phyloP scores from a whole-genome alignment of 164 flowering plant species.

The Umbellularia californica region DNA sequence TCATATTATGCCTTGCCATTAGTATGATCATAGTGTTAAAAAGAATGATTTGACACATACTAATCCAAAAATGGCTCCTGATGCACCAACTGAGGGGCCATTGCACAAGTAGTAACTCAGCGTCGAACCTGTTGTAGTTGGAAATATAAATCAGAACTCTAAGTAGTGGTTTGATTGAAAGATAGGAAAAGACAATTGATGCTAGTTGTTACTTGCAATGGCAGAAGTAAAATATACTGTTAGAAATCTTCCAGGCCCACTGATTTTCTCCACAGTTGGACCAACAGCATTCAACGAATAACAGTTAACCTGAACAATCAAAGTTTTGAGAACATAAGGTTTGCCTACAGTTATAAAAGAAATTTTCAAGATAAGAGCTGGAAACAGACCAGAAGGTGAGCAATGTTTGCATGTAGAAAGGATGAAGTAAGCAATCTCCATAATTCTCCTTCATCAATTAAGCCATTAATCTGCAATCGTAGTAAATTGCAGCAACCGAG shows the following conservation, averaged over 20 bases:
- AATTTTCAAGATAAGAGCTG: background rate
- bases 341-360: background rate
- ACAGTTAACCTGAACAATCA: slow-evolving; percentile 61
- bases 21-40: too few relatives aligned
- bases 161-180: slow-evolving; percentile 3
- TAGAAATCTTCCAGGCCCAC: slow-evolving; percentile 73
- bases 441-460: slow-evolving; percentile 68
- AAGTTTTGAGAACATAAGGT: background rate
- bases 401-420: slow-evolving; percentile 72
- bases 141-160: slow-evolving; percentile 5
- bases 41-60: slow-evolving; percentile 35
- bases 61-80: slow-evolving; percentile 93
- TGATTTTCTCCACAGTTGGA: slow-evolving; percentile 60
- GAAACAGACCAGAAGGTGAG: slow-evolving; percentile 58
- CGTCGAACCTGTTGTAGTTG: slow-evolving; percentile 56
- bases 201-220: slow-evolving; percentile 56
- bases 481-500: slow-evolving; percentile 6
- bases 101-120: slow-evolving; percentile 74
- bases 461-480: slow-evolving; percentile 61
- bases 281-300: slow-evolving; percentile 83
- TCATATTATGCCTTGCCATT: background rate
- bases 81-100: slow-evolving; percentile 86
- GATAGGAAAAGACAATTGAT: background rate
- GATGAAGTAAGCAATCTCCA: slow-evolving; percentile 89
- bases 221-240: slow-evolving; percentile 75